Evolutionary conservation across 2,329 filamentous ascomycete species (phyloP).

Genomic region (Penicillium sp.): DNA sequence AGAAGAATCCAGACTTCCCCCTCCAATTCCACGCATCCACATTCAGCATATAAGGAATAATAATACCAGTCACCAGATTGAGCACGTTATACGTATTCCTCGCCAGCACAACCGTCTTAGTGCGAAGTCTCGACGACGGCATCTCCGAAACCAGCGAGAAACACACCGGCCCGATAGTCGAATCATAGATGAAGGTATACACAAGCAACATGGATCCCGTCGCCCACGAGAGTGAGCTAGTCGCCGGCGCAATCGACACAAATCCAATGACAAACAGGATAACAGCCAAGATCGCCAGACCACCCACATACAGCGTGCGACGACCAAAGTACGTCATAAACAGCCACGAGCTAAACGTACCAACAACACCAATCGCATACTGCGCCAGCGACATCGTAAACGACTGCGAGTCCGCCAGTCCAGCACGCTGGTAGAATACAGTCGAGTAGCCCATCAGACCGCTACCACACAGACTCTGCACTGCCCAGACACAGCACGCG

Average conservation of each 20-base stretch:
- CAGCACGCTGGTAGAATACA: constrained; percentile 41
- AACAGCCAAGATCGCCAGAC: constrained; percentile 19
- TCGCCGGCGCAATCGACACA: constrained; percentile 18
- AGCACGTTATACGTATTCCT: constrained; percentile 43
- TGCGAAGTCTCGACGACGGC: constrained; percentile 54
- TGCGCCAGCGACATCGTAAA: constrained; percentile 51
- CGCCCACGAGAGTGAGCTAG: constrained; percentile 34
- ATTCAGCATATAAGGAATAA: constrained; percentile 88
- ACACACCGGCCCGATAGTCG: constrained; percentile 55
- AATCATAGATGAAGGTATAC: constrained; percentile 56
- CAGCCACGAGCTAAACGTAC: constrained; percentile 53
- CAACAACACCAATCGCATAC: constrained; percentile 59
- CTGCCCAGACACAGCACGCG: constrained; percentile 37
- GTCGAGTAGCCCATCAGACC: constrained; percentile 37
- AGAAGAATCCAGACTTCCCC: constrained; percentile 80
- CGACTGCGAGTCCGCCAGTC: constrained; percentile 32
- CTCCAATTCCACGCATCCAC: constrained; percentile 78
- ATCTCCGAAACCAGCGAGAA: constrained; percentile 56
- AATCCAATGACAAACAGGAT: constrained; percentile 23
- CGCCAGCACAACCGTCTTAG: constrained; percentile 56
- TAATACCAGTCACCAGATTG: constrained; percentile 59
- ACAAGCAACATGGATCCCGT: constrained; percentile 52
- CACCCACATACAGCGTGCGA: constrained; percentile 40
- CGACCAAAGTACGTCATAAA: constrained; percentile 41
- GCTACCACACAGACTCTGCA: constrained; percentile 34